A percentile compares a stretch with the other conserved stretches of the same genome.
Conservation (phyloP, 192 early-diverging fungal genomes). For the Gamsiella multidivaricata region DNA sequence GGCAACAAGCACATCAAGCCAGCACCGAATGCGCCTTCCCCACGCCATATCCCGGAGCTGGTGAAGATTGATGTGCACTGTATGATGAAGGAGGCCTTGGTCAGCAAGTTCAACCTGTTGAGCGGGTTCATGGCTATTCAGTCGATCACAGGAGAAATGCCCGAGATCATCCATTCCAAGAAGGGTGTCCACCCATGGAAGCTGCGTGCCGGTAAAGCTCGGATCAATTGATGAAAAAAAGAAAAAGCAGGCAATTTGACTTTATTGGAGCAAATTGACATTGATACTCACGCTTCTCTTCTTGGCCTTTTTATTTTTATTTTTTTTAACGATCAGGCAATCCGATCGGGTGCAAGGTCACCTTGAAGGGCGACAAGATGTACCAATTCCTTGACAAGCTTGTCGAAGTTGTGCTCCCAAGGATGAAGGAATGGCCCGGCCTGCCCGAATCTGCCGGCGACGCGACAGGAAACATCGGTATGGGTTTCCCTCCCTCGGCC, state of each 20-base stretch:
- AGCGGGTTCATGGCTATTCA: conserved; percentile 93
- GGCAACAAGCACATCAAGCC: conserved; percentile 66
- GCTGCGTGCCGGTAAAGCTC: conserved; percentile 77
- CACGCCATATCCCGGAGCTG: conserved; percentile 73
- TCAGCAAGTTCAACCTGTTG: conserved; percentile 90
- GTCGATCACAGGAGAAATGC: conserved; percentile 83
- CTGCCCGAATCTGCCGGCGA: conserved; percentile 79
- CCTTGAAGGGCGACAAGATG: conserved; percentile 86
- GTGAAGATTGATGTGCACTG: conserved; percentile 85
- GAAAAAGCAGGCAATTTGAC: not conserved
- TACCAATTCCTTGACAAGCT: conserved; percentile 96
- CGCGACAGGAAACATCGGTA: conserved; percentile 82
- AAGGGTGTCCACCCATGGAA: conserved; percentile 85
- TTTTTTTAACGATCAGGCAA: too few species aligned
- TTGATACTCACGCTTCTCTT: not conserved
- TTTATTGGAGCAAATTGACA: not conserved
- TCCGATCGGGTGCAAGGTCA: conserved; percentile 89
- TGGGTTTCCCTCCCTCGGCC: conserved; percentile 85
- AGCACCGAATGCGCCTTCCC: conserved; percentile 65
- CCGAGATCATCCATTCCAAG: conserved; percentile 84
- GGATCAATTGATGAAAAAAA: not conserved
- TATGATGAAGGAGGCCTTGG: conserved; percentile 86
- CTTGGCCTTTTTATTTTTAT: not conserved
- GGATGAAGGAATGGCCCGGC: conserved; percentile 92
- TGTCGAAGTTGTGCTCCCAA: conserved; percentile 91